phyloP scores from a whole-genome alignment of 2,329 filamentous ascomycete species.

The Paecilomyces formosus region DNA sequence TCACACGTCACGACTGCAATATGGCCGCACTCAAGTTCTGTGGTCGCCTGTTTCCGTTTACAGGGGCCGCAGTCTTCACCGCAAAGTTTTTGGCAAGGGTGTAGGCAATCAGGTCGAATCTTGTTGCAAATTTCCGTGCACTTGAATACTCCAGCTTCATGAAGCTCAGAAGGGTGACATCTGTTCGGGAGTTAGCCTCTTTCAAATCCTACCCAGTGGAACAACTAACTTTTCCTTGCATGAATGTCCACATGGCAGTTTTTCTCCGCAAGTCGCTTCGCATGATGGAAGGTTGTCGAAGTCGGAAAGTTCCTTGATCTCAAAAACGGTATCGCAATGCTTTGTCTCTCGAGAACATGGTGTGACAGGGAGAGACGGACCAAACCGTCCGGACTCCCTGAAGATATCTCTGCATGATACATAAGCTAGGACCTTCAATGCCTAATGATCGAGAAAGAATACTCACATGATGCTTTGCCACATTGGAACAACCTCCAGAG shows the following conservation, averaged over 20 bases:
- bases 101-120: conserved; percentile 9
- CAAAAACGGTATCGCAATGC: conserved; percentile 6
- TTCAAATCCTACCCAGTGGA: background rate
- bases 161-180: conserved; percentile 14
- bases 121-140: conserved; percentile 12
- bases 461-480: conserved; percentile 18
- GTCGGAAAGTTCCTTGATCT: conserved; percentile 11
- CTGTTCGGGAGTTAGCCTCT: background rate
- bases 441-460: background rate
- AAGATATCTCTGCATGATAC: conserved; percentile 8
- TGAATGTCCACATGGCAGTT: conserved; percentile 16
- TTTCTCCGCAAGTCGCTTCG: conserved; percentile 10
- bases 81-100: conserved; percentile 11
- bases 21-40: conserved; percentile 13
- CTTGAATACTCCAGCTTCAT: conserved; percentile 6
- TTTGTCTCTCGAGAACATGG: conserved; percentile 16
- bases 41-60: background rate
- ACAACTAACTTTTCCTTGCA: conserved; percentile 7
- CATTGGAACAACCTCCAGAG: conserved; percentile 16
- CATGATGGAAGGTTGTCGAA: conserved; percentile 15
- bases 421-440: background rate
- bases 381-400: conserved; percentile 10
- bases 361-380: conserved; percentile 11
- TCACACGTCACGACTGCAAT: conserved; percentile 9
- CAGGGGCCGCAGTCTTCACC: conserved; percentile 13